These are phyloP conservation scores for Pseudocercospora cruenta DNA, from an alignment of 2,329 filamentous ascomycete genomes.

Conservation along the genomic window DNA sequence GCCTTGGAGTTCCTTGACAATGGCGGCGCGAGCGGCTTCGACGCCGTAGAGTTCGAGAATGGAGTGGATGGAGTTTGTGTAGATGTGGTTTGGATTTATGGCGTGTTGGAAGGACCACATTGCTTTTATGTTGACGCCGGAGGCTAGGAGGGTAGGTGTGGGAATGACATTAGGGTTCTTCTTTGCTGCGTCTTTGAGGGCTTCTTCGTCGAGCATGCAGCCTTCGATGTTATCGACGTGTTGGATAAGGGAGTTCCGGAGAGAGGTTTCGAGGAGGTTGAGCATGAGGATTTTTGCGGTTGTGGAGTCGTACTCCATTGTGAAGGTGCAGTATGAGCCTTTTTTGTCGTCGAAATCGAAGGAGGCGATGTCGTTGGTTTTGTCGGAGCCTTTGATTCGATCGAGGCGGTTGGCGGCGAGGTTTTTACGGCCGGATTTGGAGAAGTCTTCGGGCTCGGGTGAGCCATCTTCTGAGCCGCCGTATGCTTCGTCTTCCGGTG, in stretches of 20 bases:
- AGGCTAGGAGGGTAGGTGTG: conserved; percentile 65
- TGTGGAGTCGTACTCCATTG: conserved; percentile 76
- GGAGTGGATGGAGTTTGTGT: conserved; percentile 89
- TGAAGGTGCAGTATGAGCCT: conserved; percentile 78
- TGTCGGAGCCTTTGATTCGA: conserved; percentile 62
- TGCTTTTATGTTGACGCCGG: conserved; percentile 83
- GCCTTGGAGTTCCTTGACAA: conserved; percentile 79
- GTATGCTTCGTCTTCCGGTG: conserved; percentile 61
- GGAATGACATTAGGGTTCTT: conserved; percentile 41
- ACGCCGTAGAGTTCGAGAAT: conserved; percentile 80
- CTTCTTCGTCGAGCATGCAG: conserved; percentile 68
- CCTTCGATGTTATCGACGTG: conserved; percentile 76
- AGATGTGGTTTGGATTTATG: conserved; percentile 82
- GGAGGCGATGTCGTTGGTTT: conserved; percentile 67
- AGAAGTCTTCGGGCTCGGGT: conserved; percentile 38
- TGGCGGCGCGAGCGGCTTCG: conserved; percentile 84
- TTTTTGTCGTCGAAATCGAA: conserved; percentile 79
- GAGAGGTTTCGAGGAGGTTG: conserved; percentile 80
- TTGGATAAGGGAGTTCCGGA: conserved; percentile 80
- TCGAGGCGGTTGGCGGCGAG: conserved; percentile 60
- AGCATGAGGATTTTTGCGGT: conserved; percentile 93
- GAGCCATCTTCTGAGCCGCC: conserved; percentile 50
- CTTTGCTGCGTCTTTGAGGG: conserved; percentile 56
- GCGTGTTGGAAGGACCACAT: conserved; percentile 87
- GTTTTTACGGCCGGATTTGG: conserved; percentile 37